Conservation (phyloP, 495 filamentous ascomycete species). For the Aspergillus wentii region DNA sequence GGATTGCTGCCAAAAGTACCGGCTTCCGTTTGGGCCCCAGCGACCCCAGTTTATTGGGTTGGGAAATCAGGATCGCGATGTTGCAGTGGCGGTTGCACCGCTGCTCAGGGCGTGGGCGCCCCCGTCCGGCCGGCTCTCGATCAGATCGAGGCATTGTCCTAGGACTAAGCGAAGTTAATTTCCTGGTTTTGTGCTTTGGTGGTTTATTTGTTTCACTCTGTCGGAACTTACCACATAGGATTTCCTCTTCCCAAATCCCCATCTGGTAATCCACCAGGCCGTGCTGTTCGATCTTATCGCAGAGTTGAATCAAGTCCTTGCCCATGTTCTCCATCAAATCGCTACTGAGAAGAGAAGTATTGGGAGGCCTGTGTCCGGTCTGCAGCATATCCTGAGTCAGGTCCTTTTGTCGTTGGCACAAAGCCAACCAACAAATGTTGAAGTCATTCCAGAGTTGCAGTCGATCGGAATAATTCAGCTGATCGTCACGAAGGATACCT, state of each 20-base stretch:
- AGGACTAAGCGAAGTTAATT: slow-evolving; percentile 41
- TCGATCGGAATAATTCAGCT: slow-evolving; percentile 61
- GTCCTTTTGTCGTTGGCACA: slow-evolving; percentile 84
- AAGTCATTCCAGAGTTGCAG: slow-evolving; percentile 90
- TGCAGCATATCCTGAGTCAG: slow-evolving; percentile 56
- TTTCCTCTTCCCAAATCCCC: slow-evolving; percentile 93
- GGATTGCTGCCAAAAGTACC: slow-evolving; percentile 13
- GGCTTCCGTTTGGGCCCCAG: too few relatives aligned
- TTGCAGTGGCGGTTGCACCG: slow-evolving; percentile 17
- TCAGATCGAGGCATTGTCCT: slow-evolving; percentile 60
- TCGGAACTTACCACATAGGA: slow-evolving; percentile 64
- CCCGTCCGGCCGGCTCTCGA: slow-evolving; percentile 31
- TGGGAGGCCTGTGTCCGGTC: slow-evolving; percentile 52
- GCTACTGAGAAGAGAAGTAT: slow-evolving; percentile 60
- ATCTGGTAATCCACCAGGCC: slow-evolving; percentile 96
- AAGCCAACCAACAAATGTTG: slow-evolving; percentile 87
- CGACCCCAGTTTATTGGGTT: too few relatives aligned
- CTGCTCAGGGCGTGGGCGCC: slow-evolving; percentile 15
- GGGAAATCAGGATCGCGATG: slow-evolving; percentile 20
- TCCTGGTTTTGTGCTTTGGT: too few relatives aligned
- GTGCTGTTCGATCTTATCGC: slow-evolving; percentile 80
- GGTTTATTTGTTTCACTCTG: slow-evolving; percentile 1
- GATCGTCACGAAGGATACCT: slow-evolving; percentile 75
- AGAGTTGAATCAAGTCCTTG: slow-evolving; percentile 71
- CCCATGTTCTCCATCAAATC: slow-evolving; percentile 76